A percentile compares a stretch with the other conserved stretches of the same genome.
phyloP scores from a whole-genome alignment of 2,329 filamentous ascomycete genomes.

The Raffaelea arxii region DNA sequence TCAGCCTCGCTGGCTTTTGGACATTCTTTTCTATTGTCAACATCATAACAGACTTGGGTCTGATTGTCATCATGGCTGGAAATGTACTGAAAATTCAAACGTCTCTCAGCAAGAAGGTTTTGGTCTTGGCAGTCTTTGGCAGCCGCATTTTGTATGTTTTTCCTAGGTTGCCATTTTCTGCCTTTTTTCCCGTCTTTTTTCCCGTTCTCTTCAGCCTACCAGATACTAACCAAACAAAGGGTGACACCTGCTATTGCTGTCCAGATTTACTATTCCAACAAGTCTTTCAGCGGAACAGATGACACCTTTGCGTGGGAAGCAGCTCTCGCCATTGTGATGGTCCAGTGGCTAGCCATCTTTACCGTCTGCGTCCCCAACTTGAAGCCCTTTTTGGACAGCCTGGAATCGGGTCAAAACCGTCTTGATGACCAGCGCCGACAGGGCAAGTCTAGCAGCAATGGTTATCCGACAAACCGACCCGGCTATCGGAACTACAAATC shows the following conservation, averaged over 20 bases:
- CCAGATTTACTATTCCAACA: conserved; percentile 1
- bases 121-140: neutral
- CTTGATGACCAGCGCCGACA: conserved; percentile 4
- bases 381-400: conserved; percentile 3
- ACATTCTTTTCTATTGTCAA: conserved; percentile 4
- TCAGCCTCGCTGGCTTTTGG: conserved; percentile 1
- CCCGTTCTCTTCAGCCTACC: neutral
- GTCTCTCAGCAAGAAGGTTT: neutral
- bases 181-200: neutral
- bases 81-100: conserved; percentile 2
- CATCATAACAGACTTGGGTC: neutral
- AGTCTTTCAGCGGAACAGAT: neutral
- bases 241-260: neutral
- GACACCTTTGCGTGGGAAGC: conserved; percentile 1
- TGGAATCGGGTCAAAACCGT: conserved; percentile 4
- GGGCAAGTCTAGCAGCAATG: neutral
- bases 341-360: conserved; percentile 2
- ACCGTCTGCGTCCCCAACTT: conserved; percentile 6
- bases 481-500: too few species aligned
- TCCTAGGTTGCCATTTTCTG: neutral
- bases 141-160: conserved; percentile 2
- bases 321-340: neutral
- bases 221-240: neutral
- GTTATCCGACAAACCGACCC: too few species aligned
- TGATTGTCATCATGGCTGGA: neutral